Percentiles rank a stretch among this genome's conserved stretches.
Evolutionary conservation across 2,329 filamentous ascomycete genomes (phyloP).

Genomic region (Colletotrichum lindemuthianum): DNA sequence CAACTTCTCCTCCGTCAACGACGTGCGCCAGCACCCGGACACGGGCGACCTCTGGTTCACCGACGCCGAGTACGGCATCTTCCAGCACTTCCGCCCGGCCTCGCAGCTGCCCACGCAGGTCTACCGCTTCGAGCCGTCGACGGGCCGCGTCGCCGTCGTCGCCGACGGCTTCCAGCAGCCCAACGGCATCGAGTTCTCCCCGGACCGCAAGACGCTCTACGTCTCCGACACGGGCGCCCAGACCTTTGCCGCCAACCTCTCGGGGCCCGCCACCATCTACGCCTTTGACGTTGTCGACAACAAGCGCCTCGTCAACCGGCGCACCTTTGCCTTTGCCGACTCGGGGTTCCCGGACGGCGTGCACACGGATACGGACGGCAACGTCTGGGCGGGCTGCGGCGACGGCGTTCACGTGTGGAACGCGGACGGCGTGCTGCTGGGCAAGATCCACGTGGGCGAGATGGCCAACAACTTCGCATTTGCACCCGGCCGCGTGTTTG

Average conservation of each 20-base stretch:
- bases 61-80: slow-evolving; percentile 58
- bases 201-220: slow-evolving; percentile 55
- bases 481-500: slow-evolving; percentile 53
- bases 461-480: slow-evolving; percentile 60
- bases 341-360: slow-evolving; percentile 58
- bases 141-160: slow-evolving; percentile 52
- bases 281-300: slow-evolving; percentile 30
- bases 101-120: slow-evolving; percentile 58
- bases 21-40: slow-evolving; percentile 55
- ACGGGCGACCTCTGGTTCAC: slow-evolving; percentile 59
- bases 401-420: slow-evolving; percentile 62
- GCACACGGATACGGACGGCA: slow-evolving; percentile 56
- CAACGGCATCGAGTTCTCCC: slow-evolving; percentile 58
- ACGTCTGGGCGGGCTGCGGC: slow-evolving; percentile 60
- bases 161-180: slow-evolving; percentile 59
- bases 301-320: slow-evolving; percentile 48
- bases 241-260: slow-evolving; percentile 11
- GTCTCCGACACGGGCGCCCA: slow-evolving; percentile 53
- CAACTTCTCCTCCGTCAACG: slow-evolving; percentile 60
- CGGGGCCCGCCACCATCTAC: slow-evolving; percentile 27
- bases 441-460: slow-evolving; percentile 53
- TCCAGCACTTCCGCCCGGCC: slow-evolving; percentile 56
- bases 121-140: slow-evolving; percentile 56
- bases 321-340: slow-evolving; percentile 61
- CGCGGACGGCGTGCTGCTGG: slow-evolving; percentile 55